These are phyloP conservation scores for Seminavis robusta DNA, from an alignment of 108 stramenopile species.

Conservation along the genomic window DNA sequence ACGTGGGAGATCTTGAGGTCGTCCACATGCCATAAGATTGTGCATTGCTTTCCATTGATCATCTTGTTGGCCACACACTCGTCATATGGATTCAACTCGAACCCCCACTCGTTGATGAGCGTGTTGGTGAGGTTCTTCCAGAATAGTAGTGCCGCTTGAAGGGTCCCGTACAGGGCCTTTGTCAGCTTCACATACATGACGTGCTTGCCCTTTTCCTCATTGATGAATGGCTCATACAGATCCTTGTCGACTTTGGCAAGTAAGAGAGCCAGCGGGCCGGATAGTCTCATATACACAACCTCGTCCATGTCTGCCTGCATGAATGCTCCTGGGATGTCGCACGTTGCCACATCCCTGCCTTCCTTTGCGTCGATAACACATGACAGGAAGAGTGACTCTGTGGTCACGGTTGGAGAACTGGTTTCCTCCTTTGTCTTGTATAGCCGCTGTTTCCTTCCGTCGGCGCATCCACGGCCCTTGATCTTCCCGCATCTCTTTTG, in stretches of 20 bases:
- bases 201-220: slow-evolving; percentile 11
- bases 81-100: slow-evolving; percentile 33
- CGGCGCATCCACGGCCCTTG: slow-evolving; percentile 38
- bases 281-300: slow-evolving; percentile 10
- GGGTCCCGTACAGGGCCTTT: slow-evolving; percentile 32
- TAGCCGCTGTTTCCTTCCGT: slow-evolving; percentile 30
- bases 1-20: slow-evolving; percentile 44
- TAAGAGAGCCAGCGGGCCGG: not conserved
- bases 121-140: slow-evolving; percentile 10
- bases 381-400: slow-evolving; percentile 16
- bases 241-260: not conserved
- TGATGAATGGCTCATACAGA: slow-evolving; percentile 4
- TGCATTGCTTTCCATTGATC: slow-evolving; percentile 37
- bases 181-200: slow-evolving; percentile 12
- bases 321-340: slow-evolving; percentile 46
- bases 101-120: slow-evolving; percentile 17
- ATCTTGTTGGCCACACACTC: slow-evolving; percentile 38
- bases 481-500: slow-evolving; percentile 30
- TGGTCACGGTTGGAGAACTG: slow-evolving; percentile 28
- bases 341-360: slow-evolving; percentile 15
- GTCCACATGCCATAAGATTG: slow-evolving; percentile 46
- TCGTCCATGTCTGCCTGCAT: slow-evolving; percentile 25
- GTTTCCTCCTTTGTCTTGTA: slow-evolving; percentile 31
- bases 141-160: slow-evolving; percentile 24
- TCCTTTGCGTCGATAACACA: slow-evolving; percentile 37